Evolutionary conservation across 2,329 filamentous ascomycete species (phyloP).

Genomic region (Biscogniauxia marginata): DNA sequence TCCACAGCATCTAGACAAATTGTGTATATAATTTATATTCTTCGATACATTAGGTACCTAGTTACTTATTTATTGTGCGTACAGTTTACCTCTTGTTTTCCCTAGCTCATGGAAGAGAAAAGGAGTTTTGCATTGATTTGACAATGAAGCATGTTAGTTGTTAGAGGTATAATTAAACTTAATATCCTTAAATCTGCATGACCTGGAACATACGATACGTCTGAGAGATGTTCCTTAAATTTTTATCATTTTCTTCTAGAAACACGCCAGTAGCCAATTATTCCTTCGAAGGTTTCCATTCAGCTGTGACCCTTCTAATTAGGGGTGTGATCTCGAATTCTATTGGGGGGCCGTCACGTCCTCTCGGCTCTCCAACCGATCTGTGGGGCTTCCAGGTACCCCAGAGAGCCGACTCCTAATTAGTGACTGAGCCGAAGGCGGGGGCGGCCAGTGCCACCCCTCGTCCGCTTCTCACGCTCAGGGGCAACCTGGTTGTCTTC

Average conservation of each 20-base stretch:
- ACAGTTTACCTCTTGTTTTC: background rate
- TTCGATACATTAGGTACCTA: background rate
- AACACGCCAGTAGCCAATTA: background rate
- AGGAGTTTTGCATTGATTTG: background rate
- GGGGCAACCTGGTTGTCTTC: background rate
- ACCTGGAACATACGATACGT: background rate
- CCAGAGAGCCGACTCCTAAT: background rate
- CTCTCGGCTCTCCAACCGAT: background rate
- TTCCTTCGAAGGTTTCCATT: background rate
- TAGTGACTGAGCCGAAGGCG: background rate
- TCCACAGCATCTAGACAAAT: background rate
- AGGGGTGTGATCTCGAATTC: background rate
- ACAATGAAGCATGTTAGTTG: background rate
- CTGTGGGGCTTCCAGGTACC: conserved; percentile 4
- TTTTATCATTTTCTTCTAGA: background rate
- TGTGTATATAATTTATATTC: background rate
- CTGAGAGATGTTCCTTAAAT: background rate
- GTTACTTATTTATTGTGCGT: background rate
- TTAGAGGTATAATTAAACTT: background rate
- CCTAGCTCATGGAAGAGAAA: too few species aligned
- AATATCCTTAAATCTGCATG: too few species aligned
- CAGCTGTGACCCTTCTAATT: background rate
- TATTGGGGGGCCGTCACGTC: background rate
- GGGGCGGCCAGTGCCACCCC: background rate
- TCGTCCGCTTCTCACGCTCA: background rate